These are phyloP conservation scores for Pseudogymnoascus sp. DNA, from an alignment of 2,329 filamentous ascomycete species.

Conservation along the genomic window DNA sequence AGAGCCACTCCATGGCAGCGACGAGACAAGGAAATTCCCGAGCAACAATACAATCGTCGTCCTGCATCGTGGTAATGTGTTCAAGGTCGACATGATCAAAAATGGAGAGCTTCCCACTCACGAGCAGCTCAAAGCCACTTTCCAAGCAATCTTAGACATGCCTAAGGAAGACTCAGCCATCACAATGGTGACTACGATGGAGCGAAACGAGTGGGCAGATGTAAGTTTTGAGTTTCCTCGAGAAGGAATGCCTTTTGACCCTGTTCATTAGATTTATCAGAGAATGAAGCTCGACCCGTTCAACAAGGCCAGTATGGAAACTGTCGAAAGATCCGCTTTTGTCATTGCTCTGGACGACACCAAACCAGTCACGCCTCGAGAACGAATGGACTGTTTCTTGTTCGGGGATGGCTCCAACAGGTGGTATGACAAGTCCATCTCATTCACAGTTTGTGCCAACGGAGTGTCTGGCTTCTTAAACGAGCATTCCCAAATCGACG, in stretches of 20 bases:
- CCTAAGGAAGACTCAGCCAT: constrained; percentile 13
- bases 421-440: constrained; percentile 23
- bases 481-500: constrained; percentile 23
- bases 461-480: constrained; percentile 20
- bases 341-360: constrained; percentile 22
- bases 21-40: constrained; percentile 21
- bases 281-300: constrained; percentile 8
- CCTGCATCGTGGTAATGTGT: constrained; percentile 22
- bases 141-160: constrained; percentile 19
- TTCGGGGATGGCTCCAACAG: constrained; percentile 20
- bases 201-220: constrained; percentile 21
- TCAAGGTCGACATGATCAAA: constrained; percentile 20
- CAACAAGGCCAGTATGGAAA: constrained; percentile 14
- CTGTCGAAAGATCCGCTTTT: constrained; percentile 21
- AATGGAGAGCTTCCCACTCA: constrained; percentile 11
- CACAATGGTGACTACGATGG: constrained; percentile 21
- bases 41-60: constrained; percentile 23
- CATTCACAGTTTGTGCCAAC: constrained; percentile 23
- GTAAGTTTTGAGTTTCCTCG: constrained; percentile 8
- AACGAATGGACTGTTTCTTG: constrained; percentile 17
- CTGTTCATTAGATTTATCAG: not conserved
- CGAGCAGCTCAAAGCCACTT: constrained; percentile 15
- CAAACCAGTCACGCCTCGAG: constrained; percentile 14
- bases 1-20: constrained; percentile 17
- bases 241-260: not conserved